A percentile compares a stretch with the other conserved stretches of the same genome.
Evolutionary conservation across 352 stramenopile genomes (phyloP).

Genomic region (Pythium brassicae): DNA sequence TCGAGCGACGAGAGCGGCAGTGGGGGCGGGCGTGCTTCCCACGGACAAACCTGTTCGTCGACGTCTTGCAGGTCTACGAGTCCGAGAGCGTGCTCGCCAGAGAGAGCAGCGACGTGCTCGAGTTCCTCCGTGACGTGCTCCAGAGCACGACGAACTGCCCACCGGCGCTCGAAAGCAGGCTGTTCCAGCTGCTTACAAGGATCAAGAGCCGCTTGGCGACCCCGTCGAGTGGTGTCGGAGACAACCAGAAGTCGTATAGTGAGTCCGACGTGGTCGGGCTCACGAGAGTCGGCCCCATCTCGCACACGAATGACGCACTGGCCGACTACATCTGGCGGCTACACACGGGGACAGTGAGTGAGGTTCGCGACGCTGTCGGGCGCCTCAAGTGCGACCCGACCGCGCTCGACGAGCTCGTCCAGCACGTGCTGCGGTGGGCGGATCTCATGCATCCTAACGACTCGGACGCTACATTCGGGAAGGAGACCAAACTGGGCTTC

Average conservation of each 20-base stretch:
- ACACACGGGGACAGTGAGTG: constrained; percentile 17
- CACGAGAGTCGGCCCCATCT: constrained; percentile 8
- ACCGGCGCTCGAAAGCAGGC: constrained; percentile 18
- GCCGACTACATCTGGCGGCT: constrained; percentile 26
- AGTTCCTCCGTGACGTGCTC: constrained; percentile 28
- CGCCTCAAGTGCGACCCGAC: constrained; percentile 16
- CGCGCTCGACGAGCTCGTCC: constrained; percentile 20
- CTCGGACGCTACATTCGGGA: constrained; percentile 20
- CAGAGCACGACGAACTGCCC: constrained; percentile 32
- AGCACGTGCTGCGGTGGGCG: constrained; percentile 39
- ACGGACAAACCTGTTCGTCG: constrained; percentile 21
- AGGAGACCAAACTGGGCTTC: constrained; percentile 35
- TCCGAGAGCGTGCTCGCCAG: constrained; percentile 13
- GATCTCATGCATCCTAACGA: constrained; percentile 26
- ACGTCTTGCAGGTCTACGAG: constrained; percentile 33
- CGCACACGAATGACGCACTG: constrained; percentile 26
- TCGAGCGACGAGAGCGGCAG: constrained; percentile 2
- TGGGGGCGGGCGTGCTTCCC: constrained; percentile 23
- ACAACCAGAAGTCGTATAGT: neutral
- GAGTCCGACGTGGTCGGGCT: neutral
- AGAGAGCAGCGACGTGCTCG: constrained; percentile 22
- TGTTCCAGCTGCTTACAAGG: constrained; percentile 28
- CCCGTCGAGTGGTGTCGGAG: neutral
- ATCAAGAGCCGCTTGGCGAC: constrained; percentile 19
- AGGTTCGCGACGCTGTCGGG: constrained; percentile 19